Conservation (phyloP, 192 early-diverging fungal genomes). For the Paraglomus occultum region DNA sequence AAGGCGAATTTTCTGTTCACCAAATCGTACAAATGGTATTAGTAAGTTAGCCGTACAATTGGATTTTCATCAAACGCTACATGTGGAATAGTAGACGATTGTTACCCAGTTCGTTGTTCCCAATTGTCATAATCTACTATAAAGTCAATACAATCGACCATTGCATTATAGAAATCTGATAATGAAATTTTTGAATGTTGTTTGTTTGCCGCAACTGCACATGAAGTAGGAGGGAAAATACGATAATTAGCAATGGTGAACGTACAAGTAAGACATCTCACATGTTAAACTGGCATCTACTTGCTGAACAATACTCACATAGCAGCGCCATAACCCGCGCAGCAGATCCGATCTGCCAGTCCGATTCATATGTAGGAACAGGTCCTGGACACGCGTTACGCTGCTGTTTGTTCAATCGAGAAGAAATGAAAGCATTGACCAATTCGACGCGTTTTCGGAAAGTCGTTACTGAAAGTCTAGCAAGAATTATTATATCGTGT, state of each 20-base stretch:
- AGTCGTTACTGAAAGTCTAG: constrained; percentile 51
- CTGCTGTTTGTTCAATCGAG: constrained; percentile 68
- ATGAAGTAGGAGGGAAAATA: neutral
- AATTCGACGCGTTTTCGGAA: constrained; percentile 75
- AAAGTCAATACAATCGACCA: constrained; percentile 70
- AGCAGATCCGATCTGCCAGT: constrained; percentile 82
- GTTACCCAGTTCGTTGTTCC: constrained; percentile 59
- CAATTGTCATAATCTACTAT: constrained; percentile 73
- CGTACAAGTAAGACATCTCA: neutral
- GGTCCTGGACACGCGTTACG: constrained; percentile 21
- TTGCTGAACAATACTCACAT: constrained; percentile 48
- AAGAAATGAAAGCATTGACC: constrained; percentile 84
- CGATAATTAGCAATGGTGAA: neutral
- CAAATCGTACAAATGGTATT: neutral
- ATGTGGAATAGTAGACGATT: neutral
- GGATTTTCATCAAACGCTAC: neutral
- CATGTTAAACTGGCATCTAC: constrained; percentile 20
- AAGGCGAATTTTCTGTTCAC: constrained; percentile 66
- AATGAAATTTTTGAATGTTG: constrained; percentile 60
- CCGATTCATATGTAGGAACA: constrained; percentile 64
- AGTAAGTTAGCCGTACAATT: neutral
- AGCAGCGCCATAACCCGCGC: constrained; percentile 88
- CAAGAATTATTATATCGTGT: neutral
- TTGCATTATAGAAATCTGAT: constrained; percentile 83
- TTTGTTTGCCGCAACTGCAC: constrained; percentile 55